Base-by-base conservation (phyloP, 768 basidiomycete genomes). In the Boletus eberwhitei region DNA sequence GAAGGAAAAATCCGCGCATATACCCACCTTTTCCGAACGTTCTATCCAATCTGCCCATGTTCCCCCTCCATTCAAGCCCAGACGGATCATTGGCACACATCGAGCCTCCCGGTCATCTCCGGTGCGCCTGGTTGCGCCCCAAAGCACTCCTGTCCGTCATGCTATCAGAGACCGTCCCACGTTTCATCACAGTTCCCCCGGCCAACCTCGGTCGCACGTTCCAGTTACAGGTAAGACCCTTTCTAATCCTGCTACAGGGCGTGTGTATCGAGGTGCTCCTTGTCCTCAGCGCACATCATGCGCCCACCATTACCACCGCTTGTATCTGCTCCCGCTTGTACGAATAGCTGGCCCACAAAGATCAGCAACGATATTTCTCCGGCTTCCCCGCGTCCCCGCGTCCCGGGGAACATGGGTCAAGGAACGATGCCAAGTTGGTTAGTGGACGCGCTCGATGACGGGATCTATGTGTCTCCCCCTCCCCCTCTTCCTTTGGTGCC, bases 201-300 rank as follows among this genome's bases (percentile, higher is more conserved):
- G 47, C 9, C 35, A n/a, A n/a, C n/a, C 41, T 22, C 45, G 22
- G 7, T 37, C 37, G 19, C 41, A n/a, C 24, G 24, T 4, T 11
- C 41, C 38, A 21, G 21, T 24, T 35, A n/a, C 56, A 59, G 63
- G 65, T 67, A 56, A 62, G 54, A 46, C 43, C 3, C 8, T 32
- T 34, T 51, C 19, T 38, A 24, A 21, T 37, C 40, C 16, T 52
- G 26, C 24, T 19, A 53, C 45, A 13, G 26, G 44, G 34, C 42
- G 54, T 54, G 55, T 45, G 36, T 54, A 44, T 47, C 54, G 39
- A 62, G 52, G 48, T 14, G 32, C 9, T 48, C 21, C 7, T 39
- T 38, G 48, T 52, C 42, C 32, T 49, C 53, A 58, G 64, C 52
- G 35, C 51, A 41, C 22, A 11, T 6, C 32, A 11, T 32, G 45